Evolutionary conservation across 129 eudicot species (phyloP).

Genomic region (Helichrysum umbraculigerum): DNA sequence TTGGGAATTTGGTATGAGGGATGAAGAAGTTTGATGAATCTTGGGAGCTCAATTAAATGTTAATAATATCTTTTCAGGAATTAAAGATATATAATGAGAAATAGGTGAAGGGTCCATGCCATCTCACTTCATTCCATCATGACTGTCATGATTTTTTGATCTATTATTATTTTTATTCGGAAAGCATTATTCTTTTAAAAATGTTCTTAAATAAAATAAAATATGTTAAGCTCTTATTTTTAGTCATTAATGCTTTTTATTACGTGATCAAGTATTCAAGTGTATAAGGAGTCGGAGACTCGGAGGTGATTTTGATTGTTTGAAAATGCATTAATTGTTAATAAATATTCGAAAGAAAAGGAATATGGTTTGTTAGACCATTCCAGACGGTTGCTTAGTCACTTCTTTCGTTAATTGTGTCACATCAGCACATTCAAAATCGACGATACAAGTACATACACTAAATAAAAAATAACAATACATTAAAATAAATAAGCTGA

Average conservation of each 20-base stretch:
- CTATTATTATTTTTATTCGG: not conserved
- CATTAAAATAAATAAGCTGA: too few relatives aligned
- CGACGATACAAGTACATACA: too few relatives aligned
- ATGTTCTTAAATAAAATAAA: not conserved
- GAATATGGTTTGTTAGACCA: too few relatives aligned
- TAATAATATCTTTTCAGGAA: conserved; percentile 1
- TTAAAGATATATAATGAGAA: not conserved
- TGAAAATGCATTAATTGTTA: too few relatives aligned
- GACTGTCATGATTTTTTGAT: conserved; percentile 19
- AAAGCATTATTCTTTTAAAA: conserved; percentile 9
- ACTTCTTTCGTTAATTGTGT: too few relatives aligned
- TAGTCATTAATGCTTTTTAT: too few relatives aligned
- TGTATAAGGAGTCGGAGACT: not conserved
- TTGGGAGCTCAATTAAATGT: not conserved
- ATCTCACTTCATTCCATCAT: conserved; percentile 8
- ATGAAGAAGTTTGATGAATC: not conserved
- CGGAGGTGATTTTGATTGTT: too few relatives aligned
- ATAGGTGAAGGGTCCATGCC: conserved; percentile 6
- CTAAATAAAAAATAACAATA: too few relatives aligned
- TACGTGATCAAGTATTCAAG: conserved; percentile 1
- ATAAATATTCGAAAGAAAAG: too few relatives aligned
- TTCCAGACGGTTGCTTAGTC: too few relatives aligned
- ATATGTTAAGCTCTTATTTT: not conserved
- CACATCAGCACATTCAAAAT: too few relatives aligned
- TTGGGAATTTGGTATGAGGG: conserved; percentile 5